These are phyloP conservation scores for Fusarium sp. DNA, from an alignment of 2,329 filamentous ascomycete genomes.

Conservation along the genomic window DNA sequence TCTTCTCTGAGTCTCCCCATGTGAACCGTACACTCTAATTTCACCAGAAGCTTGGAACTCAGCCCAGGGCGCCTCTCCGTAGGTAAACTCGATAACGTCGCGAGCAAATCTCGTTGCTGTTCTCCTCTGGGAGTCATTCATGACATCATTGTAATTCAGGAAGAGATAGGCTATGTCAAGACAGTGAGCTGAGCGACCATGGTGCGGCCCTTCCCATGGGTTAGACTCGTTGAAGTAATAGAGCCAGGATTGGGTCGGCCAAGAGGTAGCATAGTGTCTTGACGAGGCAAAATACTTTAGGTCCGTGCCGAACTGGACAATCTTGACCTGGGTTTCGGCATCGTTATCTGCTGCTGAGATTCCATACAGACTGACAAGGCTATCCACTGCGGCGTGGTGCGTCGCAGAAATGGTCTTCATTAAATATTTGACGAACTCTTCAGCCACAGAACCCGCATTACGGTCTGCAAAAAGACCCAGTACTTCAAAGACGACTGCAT, in stretches of 20 bases:
- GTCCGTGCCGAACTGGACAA: background rate
- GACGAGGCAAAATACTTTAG: slow-evolving; percentile 1
- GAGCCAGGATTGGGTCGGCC: background rate
- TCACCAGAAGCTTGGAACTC: background rate
- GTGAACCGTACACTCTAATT: background rate
- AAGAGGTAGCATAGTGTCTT: background rate
- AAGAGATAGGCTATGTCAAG: background rate
- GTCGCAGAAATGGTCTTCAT: fast-evolving
- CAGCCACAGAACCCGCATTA: background rate
- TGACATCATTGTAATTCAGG: background rate
- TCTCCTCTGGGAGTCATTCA: background rate
- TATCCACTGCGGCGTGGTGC: fast-evolving
- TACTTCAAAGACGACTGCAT: slow-evolving; percentile 3
- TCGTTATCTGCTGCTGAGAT: background rate
- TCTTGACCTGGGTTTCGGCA: fast-evolving
- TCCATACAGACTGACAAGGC: background rate
- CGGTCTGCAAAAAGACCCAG: background rate
- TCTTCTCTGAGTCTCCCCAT: background rate
- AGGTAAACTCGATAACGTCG: background rate
- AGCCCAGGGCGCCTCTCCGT: background rate
- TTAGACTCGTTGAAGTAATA: slow-evolving; percentile 14
- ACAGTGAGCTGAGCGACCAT: slow-evolving; percentile 3
- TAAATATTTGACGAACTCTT: background rate
- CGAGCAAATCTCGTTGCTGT: background rate
- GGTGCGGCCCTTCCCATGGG: background rate